Conservation (phyloP, 2,329 filamentous ascomycete species). For the Colletotrichum lini region DNA sequence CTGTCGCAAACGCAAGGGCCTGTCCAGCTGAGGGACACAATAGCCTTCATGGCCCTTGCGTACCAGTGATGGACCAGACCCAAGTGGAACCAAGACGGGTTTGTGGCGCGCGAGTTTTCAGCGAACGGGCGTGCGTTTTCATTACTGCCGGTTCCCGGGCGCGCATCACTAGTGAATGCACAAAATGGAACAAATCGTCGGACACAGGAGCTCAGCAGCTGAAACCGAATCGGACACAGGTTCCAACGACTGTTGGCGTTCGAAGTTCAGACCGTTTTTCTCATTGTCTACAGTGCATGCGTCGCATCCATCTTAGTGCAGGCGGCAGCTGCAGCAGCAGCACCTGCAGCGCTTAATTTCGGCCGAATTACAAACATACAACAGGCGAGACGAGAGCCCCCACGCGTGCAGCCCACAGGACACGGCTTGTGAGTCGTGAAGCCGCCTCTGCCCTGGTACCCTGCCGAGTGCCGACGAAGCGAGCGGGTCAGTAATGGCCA, state of each 20-base stretch:
- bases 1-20: conserved; percentile 6
- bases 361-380: conserved; percentile 1
- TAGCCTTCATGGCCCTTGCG: conserved; percentile 9
- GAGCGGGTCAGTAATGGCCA: conserved; percentile 26
- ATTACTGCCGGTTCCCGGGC: neutral
- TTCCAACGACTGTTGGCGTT: neutral
- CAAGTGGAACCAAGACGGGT: conserved; percentile 10
- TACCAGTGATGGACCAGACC: conserved; percentile 12
- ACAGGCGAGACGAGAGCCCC: neutral
- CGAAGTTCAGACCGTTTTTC: neutral
- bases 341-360: conserved; percentile 19
- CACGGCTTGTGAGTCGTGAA: conserved; percentile 19
- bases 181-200: conserved; percentile 8
- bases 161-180: conserved; percentile 7
- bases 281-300: neutral
- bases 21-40: conserved; percentile 34
- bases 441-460: conserved; percentile 17
- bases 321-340: neutral
- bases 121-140: conserved; percentile 8
- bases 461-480: conserved; percentile 36
- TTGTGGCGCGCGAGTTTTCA: conserved; percentile 9
- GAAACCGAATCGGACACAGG: conserved; percentile 7
- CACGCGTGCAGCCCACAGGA: neutral
- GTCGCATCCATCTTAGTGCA: neutral
- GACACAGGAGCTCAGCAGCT: conserved; percentile 4